Percentiles rank a stretch among this genome's conserved stretches.
Evolutionary conservation across 306 rosid species (phyloP).

Genomic region (Vigna mungo): DNA sequence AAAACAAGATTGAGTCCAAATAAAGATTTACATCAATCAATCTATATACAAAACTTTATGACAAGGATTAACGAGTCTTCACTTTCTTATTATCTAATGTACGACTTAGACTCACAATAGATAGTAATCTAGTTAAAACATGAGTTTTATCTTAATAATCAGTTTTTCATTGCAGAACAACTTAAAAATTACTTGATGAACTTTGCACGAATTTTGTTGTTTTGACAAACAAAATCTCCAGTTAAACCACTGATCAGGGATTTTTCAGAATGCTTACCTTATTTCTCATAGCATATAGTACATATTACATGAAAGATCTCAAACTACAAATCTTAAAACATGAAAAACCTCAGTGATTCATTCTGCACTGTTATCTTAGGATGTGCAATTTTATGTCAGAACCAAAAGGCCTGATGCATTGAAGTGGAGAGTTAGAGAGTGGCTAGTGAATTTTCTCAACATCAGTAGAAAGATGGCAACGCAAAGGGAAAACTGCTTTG

Average conservation of each 20-base stretch:
- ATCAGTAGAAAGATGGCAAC: constrained; percentile 51
- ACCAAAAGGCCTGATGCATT: background rate
- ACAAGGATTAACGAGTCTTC: too few relatives aligned
- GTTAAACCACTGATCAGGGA: background rate
- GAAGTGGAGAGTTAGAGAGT: background rate
- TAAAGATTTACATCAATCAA: too few relatives aligned
- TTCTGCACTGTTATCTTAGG: constrained; percentile 1
- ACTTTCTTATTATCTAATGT: too few relatives aligned
- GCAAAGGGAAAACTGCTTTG: constrained; percentile 58
- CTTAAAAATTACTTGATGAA: too few relatives aligned
- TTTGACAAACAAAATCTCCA: background rate
- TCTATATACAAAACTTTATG: rapidly evolving
- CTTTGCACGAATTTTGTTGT: too few relatives aligned
- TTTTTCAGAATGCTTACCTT: constrained; percentile 1
- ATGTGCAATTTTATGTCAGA: constrained; percentile 34
- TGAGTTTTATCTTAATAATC: too few relatives aligned
- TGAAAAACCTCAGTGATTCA: constrained; percentile 11
- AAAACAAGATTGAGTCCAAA: too few relatives aligned
- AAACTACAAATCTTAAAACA: constrained; percentile 14
- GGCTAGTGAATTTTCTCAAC: constrained; percentile 28
- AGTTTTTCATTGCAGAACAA: too few relatives aligned
- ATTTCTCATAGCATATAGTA: constrained; percentile 22
- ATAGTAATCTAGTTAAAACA: too few relatives aligned
- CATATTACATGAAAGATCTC: constrained; percentile 32
- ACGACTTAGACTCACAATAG: too few relatives aligned